Base-by-base conservation (phyloP, 2,329 filamentous ascomycete genomes). In the Cladobotryum protrusum region DNA sequence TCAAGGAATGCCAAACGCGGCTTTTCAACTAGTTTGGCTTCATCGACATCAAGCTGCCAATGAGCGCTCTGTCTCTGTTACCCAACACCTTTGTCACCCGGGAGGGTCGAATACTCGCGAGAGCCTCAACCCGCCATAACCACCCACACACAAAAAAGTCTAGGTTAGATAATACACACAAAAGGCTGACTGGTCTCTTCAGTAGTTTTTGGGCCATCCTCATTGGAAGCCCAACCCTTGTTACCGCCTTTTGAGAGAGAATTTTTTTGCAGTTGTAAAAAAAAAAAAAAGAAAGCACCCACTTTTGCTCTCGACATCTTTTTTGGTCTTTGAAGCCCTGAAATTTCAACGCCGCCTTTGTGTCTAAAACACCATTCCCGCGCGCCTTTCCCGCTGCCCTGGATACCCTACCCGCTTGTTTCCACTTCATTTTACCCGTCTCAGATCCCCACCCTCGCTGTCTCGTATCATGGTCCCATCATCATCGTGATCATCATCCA, bases 151-250 rank as follows among this genome's bases (percentile, higher is more conserved):
- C 34, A 24, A 42, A 24, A 24, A 17, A 37, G 29, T 52, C 50
- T 52, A 52, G 41, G 47, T 17, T 43, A 43, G 42, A 43, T 33
- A 29, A 43, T 43, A 43, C 42, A 43, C 35, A n/a, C 35, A n/a
- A 37, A 37, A 37, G 15, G 14, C 35, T 37, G 14, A n/a, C 35
- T 6, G 35, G 35, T 37, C 15, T 37, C 35, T 37, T 37, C 14
- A 17, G 35, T 37, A 17, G 6, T 6, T 4, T 29, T 29, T 29
- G 24, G 24, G 24, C 7, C 24, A 29, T 29, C 24, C 24, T 29
- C 24, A 29, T 29, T 29, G 35, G 35, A 37, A 6, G 35, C 35
- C 35, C 35, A 37, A 37, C 35, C 3, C 24, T 37, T 13, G 14
- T 37, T 37, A 37, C 39, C 39, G 39, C 39, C 39, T 19, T 42